Base-by-base conservation (phyloP, 768 basidiomycete genomes). In the Leccinellum albellum region DNA sequence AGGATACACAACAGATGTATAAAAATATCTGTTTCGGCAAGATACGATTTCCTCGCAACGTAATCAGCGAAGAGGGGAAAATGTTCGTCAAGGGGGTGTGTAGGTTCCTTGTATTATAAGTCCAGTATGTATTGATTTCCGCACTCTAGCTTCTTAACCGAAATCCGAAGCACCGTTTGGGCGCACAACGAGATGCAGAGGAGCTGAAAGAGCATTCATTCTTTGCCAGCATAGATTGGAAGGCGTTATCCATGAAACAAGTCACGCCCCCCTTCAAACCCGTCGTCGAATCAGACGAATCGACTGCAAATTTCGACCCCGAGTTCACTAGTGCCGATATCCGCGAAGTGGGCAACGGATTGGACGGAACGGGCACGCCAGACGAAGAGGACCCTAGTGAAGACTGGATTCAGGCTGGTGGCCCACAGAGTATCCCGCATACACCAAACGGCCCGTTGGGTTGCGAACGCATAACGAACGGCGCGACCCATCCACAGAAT, bases 1-100 rank as follows among this genome's bases (percentile, higher is more conserved):
- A 99, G 67, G 97, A 99, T 69, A 97, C 94, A 4, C 96, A 99
- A 71, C 92, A 96, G 75, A 99, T 99, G 97, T 99, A 99, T 78
- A 94, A 94, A 80, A 94, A 91, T 75, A 93, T 92, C 63, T 97
- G 95, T 71, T 99, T 98, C 73, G 97, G 97, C 58, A 98, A 98
- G 81, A 98, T 98, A 69, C 82, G 94, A 53, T 98, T 98, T 77
- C 97, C 97, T 5, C 89, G 93, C 67, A 95, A 90, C 53, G 95
- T 98, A 32, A 98, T 98, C 64, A 87, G 88, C 58, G 97, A 99
- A 66, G 95, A 98, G 49, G 97, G 97, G 48, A 99, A 99, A 76
- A 89, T 95, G 76, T 99, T 98, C 64, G 97, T 99, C 66, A 98
- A 98, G 75, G 94, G 92, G 61, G 95, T 98, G 64, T 77, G 92